Percentiles rank a stretch among this genome's conserved stretches.
Conservation (phyloP, 2,329 filamentous ascomycete genomes). For the Aureobasidium sp. region DNA sequence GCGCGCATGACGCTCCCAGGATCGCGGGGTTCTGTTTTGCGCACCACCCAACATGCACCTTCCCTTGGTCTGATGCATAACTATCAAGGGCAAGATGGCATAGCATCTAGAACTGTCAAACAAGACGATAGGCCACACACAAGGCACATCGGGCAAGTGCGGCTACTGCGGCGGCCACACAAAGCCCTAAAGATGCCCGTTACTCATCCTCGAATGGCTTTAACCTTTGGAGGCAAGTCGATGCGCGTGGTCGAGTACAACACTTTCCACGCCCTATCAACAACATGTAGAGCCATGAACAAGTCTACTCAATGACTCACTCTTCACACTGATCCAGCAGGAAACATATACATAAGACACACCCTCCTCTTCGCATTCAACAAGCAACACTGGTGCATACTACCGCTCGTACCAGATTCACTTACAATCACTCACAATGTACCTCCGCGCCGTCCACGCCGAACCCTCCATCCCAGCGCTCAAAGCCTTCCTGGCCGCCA, state of each 20-base stretch:
- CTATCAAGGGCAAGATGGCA: not conserved
- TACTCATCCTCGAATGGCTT: not conserved
- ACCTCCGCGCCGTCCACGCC: constrained; percentile 49
- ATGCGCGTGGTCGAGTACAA: not conserved
- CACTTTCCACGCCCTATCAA: not conserved
- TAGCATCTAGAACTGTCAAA: not conserved
- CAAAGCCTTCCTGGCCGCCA: constrained; percentile 45
- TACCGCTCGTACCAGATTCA: too few species aligned
- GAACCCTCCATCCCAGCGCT: constrained; percentile 46
- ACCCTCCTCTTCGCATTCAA: not conserved
- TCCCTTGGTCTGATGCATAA: not conserved
- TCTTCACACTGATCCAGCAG: not conserved
- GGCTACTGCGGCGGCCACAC: not conserved
- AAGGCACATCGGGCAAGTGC: not conserved
- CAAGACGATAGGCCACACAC: not conserved
- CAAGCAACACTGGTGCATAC: too few species aligned
- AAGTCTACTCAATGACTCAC: not conserved
- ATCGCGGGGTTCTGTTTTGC: not conserved
- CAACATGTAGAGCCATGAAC: not conserved
- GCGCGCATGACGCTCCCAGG: not conserved
- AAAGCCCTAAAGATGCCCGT: not conserved
- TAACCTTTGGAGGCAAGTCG: not conserved
- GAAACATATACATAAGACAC: not conserved
- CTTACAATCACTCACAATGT: constrained; percentile 39
- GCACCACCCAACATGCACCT: not conserved